Conservation (phyloP, 2,329 filamentous ascomycete genomes). For the Aspergillus aculeatinus region DNA sequence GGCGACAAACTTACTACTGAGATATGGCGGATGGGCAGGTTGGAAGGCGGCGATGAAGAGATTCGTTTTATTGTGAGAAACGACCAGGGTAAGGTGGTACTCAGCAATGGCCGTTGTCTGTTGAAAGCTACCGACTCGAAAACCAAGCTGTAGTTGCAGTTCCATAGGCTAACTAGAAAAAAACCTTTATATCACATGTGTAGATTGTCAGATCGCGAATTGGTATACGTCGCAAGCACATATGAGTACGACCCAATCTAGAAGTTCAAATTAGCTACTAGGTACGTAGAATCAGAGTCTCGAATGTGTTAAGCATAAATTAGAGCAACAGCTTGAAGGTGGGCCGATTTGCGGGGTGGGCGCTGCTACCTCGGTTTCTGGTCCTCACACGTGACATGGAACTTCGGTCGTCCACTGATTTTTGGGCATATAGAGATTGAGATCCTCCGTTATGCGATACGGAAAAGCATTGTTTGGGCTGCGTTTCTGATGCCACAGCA, state of each 20-base stretch:
- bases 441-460: background rate
- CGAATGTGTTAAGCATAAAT: too few relatives aligned
- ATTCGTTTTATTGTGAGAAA: slow-evolving; percentile 76
- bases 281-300: too few relatives aligned
- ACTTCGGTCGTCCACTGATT: background rate
- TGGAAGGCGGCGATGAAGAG: slow-evolving; percentile 69
- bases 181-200: too few relatives aligned
- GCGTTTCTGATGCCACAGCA: background rate
- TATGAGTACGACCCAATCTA: too few relatives aligned
- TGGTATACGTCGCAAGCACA: background rate
- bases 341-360: background rate
- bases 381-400: background rate
- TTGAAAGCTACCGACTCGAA: slow-evolving; percentile 64
- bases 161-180: too few relatives aligned
- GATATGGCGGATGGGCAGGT: slow-evolving; percentile 73
- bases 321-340: too few relatives aligned
- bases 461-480: background rate
- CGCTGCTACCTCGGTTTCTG: background rate
- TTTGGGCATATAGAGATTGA: background rate
- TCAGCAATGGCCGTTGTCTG: slow-evolving; percentile 82
- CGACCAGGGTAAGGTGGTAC: slow-evolving; percentile 75
- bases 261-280: too few relatives aligned
- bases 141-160: slow-evolving; percentile 59
- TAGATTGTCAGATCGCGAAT: background rate
- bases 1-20: slow-evolving; percentile 78